Base-by-base conservation (phyloP, 2,329 filamentous ascomycete species). In the Aspergillus felis region DNA sequence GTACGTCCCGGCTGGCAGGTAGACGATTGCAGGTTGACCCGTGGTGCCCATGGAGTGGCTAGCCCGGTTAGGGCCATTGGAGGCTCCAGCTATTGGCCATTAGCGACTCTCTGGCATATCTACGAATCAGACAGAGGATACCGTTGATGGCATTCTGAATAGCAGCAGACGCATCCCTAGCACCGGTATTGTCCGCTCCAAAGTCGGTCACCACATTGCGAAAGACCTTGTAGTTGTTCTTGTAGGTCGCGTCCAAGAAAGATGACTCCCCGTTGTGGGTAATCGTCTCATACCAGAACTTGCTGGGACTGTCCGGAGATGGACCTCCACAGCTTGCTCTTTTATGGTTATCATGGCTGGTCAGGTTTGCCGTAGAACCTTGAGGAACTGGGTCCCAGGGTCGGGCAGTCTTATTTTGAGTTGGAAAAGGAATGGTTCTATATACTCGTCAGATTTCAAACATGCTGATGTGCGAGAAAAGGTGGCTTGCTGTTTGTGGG, bases 161-260 rank as follows among this genome's bases (percentile, higher is more conserved):
- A 10, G 68, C 67, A 7, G 27, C 49, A 8, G 70, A 66, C 3
- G 71, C 66, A 51, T 74, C 68, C 6, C 46, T 62, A 3, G 56
- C 53, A 9, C 71, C 71, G n/a, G 71, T 73, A 38, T 72, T 71
- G 42, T 72, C 70, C 4, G 73, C 72, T 4, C 63, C 62, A 55
- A 66, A 73, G 42, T 73, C 68, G 6, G 63, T 65, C 20, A 75
- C 71, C 4, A 71, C 71, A 50, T 74, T 73, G 3, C 71, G 70
- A 42, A 74, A 72, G 20, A 74, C 71, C 5, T 60, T 63, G 57
- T 74, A 74, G 29, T 65, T 66, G 48, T 61, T 52, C 35, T 71
- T 73, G 29, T 66, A 64, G 1, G 56, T 48, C 0, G 60, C 56
- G 6, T 56, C 52, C 58, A 71, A 49, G 46, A 66, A 71, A 1